Evolutionary conservation across 176 grass and related monocot species (phyloP).

Genomic region (Cymbopogon citratus): DNA sequence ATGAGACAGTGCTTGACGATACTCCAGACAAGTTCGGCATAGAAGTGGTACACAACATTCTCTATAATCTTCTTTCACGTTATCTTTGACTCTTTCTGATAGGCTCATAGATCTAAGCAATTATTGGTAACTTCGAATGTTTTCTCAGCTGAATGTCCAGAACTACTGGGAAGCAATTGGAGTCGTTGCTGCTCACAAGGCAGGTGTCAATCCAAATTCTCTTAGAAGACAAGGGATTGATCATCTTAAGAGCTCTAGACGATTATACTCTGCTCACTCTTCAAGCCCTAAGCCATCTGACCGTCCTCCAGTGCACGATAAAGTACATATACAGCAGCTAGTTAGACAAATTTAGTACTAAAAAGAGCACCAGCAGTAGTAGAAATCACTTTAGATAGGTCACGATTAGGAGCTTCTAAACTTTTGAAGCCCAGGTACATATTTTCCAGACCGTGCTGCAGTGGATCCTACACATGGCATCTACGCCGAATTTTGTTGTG

Average conservation of each 20-base stretch:
- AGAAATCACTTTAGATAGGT: not conserved
- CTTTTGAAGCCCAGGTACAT: constrained; percentile 21
- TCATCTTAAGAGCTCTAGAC: constrained; percentile 39
- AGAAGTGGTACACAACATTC: constrained; percentile 37
- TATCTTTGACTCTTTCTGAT: not conserved
- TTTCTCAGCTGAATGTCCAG: constrained; percentile 58
- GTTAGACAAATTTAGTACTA: constrained; percentile 19
- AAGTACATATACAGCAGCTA: constrained; percentile 29
- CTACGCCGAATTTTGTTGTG: not conserved
- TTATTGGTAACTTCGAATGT: constrained; percentile 1
- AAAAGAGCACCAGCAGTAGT: not conserved
- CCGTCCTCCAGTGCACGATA: constrained; percentile 13
- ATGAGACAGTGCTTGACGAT: constrained; percentile 90
- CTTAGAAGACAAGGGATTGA: constrained; percentile 56
- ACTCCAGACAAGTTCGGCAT: constrained; percentile 74
- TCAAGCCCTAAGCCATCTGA: constrained; percentile 11
- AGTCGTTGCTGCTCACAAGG: constrained; percentile 82
- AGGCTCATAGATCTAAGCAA: not conserved
- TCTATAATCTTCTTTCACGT: constrained; percentile 5
- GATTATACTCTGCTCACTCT: constrained; percentile 14
- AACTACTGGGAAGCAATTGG: constrained; percentile 99
- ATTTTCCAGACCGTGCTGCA: not conserved
- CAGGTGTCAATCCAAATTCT: constrained; percentile 68
- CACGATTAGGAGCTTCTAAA: not conserved
- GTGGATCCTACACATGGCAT: not conserved